Evolutionary conservation across 768 basidiomycete genomes (phyloP), one percentile per base, ranked within the genome.

Genomic region (Termitomyces sp.): DNA sequence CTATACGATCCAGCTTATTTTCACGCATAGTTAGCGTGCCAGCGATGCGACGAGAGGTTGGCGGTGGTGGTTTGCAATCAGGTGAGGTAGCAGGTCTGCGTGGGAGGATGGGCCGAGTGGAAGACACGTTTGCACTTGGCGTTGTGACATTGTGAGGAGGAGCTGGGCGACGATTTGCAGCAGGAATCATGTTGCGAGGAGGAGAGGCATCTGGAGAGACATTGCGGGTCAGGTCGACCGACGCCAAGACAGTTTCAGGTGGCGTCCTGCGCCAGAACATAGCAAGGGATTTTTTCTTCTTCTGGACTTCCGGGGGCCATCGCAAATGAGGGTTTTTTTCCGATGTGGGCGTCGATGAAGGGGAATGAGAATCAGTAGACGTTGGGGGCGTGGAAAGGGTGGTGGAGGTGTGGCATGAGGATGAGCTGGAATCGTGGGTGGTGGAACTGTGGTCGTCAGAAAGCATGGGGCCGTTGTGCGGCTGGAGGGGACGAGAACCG

Each of bases 1-100:
- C 90, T 61, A 93, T 87, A 33, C 79, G 78, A 72, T 91, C 90
- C 54, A 91, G 77, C 57, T 76, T 76, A 51, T 63, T 69, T 12
- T 55, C 57, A 14, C 54, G 57, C 33, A 61, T 60, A 23, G 60
- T 63, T 30, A 59, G 59, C 13, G 60, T 65, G 16, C 63, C 69
- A 28, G 58, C 55, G 44, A 53, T 54, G 50, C 60, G 64, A 20
- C 58, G 64, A 52, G 61, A 52, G 18, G 64, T 52, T 32, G 44
- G 47, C 5, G 64, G 56, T 5, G 65, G 64, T 16, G 57, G 55
- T 55, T 64, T 66, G 18, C 66, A 65, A 52, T 64, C 66, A 14
- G 69, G 59, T 26, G 68, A 62, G 36, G 67, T 69, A 38, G 64
- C 61, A 38, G 70, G 58, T 50, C 69, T 68, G 38, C 62, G 66